These are phyloP conservation scores for Pistacia atlantica DNA, from an alignment of 345 rosid species.

Conservation along the genomic window DNA sequence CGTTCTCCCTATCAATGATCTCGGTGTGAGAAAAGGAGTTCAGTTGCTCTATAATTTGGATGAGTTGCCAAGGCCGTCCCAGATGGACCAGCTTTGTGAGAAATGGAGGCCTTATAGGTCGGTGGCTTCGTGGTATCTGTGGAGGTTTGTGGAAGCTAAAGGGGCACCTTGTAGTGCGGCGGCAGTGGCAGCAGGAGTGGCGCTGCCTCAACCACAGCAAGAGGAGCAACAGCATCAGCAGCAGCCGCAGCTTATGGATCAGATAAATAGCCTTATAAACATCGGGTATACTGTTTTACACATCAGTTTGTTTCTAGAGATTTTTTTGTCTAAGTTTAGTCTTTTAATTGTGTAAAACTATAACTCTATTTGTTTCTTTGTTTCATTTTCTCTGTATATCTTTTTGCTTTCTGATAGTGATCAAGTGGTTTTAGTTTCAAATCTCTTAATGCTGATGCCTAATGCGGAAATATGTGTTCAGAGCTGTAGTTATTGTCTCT, in stretches of 20 bases:
- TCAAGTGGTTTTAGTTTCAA: background rate
- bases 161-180: conserved; percentile 67
- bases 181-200: conserved; percentile 52
- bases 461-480: no score
- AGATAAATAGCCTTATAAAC: conserved; percentile 82
- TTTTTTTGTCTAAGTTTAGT: background rate
- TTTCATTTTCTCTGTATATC: background rate
- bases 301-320: conserved; percentile 2
- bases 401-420: background rate
- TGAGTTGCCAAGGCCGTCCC: conserved; percentile 91
- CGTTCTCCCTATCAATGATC: conserved; percentile 90
- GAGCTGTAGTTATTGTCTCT: no score
- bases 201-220: conserved; percentile 54
- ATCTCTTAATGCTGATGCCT: background rate
- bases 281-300: conserved; percentile 64
- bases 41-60: conserved; percentile 73
- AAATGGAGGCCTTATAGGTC: conserved; percentile 99
- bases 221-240: conserved; percentile 54
- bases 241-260: conserved; percentile 78
- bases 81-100: conserved; percentile 87
- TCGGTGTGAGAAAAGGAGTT: conserved; percentile 88
- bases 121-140: conserved; percentile 88
- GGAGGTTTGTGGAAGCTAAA: conserved; percentile 82
- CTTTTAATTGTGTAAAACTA: background rate
- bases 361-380: background rate